phyloP scores from a whole-genome alignment of 75 land plant genomes.

The Sequoiadendron giganteum region DNA sequence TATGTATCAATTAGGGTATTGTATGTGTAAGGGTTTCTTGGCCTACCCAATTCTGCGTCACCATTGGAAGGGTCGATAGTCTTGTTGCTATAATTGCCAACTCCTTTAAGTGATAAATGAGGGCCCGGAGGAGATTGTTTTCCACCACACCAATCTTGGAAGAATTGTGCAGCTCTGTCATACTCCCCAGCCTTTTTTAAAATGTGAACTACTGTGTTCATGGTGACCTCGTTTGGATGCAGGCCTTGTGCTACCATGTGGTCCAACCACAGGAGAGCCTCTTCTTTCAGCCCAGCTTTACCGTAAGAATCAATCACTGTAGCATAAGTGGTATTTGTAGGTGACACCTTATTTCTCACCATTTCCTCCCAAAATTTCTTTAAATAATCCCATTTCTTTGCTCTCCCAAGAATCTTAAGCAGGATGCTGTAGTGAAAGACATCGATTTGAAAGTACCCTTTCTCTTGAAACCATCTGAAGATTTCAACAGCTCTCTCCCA shows the following conservation, averaged over 20 bases:
- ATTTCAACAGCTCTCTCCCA: constrained; percentile 73
- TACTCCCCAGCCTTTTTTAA: constrained; percentile 71
- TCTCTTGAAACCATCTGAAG: constrained; percentile 70
- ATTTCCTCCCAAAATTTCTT: constrained; percentile 65
- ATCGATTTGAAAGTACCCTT: constrained; percentile 56
- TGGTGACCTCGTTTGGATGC: constrained; percentile 80
- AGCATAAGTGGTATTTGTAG: constrained; percentile 74
- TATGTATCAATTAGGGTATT: constrained; percentile 85
- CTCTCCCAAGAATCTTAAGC: constrained; percentile 68
- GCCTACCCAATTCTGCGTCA: constrained; percentile 5
- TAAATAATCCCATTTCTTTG: constrained; percentile 54
- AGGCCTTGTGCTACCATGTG: constrained; percentile 57
- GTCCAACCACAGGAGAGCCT: constrained; percentile 61
- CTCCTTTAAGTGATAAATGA: neutral
- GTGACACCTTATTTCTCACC: constrained; percentile 37
- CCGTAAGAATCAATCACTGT: constrained; percentile 80
- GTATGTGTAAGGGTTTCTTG: constrained; percentile 61
- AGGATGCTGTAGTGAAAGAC: constrained; percentile 87
- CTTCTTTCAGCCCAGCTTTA: constrained; percentile 61
- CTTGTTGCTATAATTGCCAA: neutral
- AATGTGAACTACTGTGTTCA: constrained; percentile 66
- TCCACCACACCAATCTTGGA: constrained; percentile 42
- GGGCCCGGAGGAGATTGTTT: neutral
- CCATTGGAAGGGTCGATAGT: neutral
- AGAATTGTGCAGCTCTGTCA: constrained; percentile 51